phyloP scores from a whole-genome alignment of 176 grass and related monocot species.

The Avena atlantica region DNA sequence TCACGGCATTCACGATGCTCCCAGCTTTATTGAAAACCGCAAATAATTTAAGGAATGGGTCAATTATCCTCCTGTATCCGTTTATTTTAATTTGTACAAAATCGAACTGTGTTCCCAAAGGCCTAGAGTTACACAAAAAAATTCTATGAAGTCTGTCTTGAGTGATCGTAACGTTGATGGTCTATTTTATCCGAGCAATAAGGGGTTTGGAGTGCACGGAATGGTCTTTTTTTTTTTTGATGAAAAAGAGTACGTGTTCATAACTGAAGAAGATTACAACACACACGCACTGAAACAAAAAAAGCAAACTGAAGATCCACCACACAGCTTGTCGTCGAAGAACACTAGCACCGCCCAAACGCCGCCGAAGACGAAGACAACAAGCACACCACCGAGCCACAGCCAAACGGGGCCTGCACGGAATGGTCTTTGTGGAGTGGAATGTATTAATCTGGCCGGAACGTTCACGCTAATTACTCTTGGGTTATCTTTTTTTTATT shows the following conservation, averaged over 20 bases:
- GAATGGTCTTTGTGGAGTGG: neutral
- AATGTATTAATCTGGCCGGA: neutral
- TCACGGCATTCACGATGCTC: slow-evolving; percentile 23
- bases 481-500: neutral
- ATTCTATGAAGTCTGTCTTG: neutral
- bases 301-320: too few relatives aligned
- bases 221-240: neutral
- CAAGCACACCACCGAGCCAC: too few relatives aligned
- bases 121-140: neutral
- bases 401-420: neutral
- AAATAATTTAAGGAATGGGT: neutral
- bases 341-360: too few relatives aligned
- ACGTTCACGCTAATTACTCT: neutral
- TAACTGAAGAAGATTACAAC: too few relatives aligned
- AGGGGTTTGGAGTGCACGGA: slow-evolving; percentile 30
- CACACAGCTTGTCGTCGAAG: too few relatives aligned
- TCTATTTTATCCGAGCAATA: neutral
- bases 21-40: neutral
- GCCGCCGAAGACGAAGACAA: too few relatives aligned
- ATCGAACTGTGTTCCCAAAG: neutral
- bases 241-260: too few relatives aligned
- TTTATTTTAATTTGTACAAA: neutral
- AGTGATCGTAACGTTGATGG: neutral
- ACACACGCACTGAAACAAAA: too few relatives aligned
- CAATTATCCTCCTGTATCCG: neutral